Evolutionary conservation across 2,329 filamentous ascomycete genomes (phyloP).

Genomic region (Pestalotiopsis sp.): DNA sequence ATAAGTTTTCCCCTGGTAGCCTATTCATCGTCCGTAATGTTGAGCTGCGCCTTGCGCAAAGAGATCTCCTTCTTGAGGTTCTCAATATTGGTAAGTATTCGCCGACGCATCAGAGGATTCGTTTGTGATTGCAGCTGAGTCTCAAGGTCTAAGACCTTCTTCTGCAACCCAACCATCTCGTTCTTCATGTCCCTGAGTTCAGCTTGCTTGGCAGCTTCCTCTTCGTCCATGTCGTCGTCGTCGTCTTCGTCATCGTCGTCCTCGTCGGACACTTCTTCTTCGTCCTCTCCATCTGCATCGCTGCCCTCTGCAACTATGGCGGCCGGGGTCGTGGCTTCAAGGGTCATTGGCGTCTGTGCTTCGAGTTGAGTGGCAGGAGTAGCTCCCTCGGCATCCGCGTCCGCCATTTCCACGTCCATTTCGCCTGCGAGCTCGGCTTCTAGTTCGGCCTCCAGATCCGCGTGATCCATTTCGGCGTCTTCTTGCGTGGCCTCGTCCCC

Average conservation of each 20-base stretch:
- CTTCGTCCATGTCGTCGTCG: slow-evolving; percentile 56
- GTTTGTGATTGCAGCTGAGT: slow-evolving; percentile 43
- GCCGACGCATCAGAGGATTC: slow-evolving; percentile 51
- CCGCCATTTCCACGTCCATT: slow-evolving; percentile 34
- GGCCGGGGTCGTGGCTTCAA: slow-evolving; percentile 45
- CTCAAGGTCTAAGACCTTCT: slow-evolving; percentile 55
- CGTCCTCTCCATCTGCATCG: slow-evolving; percentile 41
- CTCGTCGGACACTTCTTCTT: slow-evolving; percentile 46
- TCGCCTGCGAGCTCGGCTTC: slow-evolving; percentile 56
- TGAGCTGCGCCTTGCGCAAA: slow-evolving; percentile 33
- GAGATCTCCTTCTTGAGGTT: slow-evolving; percentile 42
- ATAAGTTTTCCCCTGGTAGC: slow-evolving; percentile 8
- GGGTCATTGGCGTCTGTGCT: slow-evolving; percentile 47
- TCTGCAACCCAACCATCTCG: slow-evolving; percentile 55
- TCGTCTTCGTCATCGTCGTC: slow-evolving; percentile 55
- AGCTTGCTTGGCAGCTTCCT: slow-evolving; percentile 53
- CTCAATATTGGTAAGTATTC: slow-evolving; percentile 52
- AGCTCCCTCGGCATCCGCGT: slow-evolving; percentile 19
- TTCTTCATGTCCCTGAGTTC: slow-evolving; percentile 54
- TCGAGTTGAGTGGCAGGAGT: slow-evolving; percentile 45
- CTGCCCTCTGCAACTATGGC: slow-evolving; percentile 41
- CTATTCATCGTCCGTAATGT: slow-evolving; percentile 31
- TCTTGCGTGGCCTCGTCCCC: slow-evolving; percentile 1
- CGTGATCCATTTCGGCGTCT: slow-evolving; percentile 35
- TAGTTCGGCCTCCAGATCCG: slow-evolving; percentile 60